Conservation (phyloP, 768 basidiomycete species). For the Termitomyces bulborhizus region DNA sequence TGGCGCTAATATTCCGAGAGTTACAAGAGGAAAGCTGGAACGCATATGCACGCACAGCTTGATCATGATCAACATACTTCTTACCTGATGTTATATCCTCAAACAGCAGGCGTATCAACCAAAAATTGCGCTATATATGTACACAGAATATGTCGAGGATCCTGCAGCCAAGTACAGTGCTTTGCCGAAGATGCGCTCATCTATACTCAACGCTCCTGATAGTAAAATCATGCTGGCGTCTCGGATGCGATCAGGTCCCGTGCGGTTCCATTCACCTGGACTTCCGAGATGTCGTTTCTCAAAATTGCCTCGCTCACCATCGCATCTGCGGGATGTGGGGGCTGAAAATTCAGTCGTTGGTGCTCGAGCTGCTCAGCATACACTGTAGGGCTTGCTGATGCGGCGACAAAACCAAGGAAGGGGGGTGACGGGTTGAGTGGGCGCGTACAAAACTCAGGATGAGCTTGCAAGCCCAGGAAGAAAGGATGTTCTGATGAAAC, state of each 20-base stretch:
- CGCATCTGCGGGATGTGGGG: constrained; percentile 69
- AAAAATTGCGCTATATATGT: neutral
- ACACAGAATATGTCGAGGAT: neutral
- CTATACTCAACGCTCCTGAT: neutral
- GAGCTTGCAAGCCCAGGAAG: constrained; percentile 92
- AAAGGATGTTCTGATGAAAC: constrained; percentile 73
- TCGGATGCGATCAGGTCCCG: constrained; percentile 16
- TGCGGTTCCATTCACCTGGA: constrained; percentile 18
- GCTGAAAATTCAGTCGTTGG: constrained; percentile 58
- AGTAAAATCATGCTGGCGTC: constrained; percentile 7
- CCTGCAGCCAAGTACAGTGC: constrained; percentile 3
- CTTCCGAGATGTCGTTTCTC: constrained; percentile 24
- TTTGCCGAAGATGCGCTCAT: constrained; percentile 4
- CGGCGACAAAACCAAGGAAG: constrained; percentile 93
- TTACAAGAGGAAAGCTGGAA: neutral
- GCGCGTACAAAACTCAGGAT: constrained; percentile 97
- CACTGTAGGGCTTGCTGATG: constrained; percentile 45
- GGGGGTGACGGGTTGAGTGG: constrained; percentile 96
- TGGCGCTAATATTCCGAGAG: neutral
- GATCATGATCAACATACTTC: neutral
- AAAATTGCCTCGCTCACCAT: constrained; percentile 68
- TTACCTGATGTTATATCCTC: neutral
- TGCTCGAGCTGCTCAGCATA: constrained; percentile 66
- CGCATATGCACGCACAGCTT: neutral
- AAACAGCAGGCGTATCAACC: neutral